Percentiles rank a stretch among this genome's conserved stretches.
These are phyloP conservation scores for Malus hybrid DNA, from an alignment of 331 rosid species.

Conservation along the genomic window DNA sequence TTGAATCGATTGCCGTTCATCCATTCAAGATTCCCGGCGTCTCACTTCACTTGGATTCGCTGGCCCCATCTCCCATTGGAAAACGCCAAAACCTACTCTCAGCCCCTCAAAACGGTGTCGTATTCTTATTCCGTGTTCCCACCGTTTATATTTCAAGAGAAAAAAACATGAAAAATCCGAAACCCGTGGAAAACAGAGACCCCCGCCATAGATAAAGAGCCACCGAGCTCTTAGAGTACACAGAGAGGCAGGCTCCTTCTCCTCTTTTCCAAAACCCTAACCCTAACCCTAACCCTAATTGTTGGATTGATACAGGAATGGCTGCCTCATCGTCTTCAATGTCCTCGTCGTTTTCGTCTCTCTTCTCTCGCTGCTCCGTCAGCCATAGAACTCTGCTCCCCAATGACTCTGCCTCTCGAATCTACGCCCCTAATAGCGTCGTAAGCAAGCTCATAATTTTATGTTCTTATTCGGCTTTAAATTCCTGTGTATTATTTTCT, in stretches of 20 bases:
- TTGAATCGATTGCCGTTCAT: neutral
- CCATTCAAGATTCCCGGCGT: no score
- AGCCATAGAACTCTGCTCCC: slow-evolving; percentile 13
- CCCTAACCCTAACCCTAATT: slow-evolving; percentile 17
- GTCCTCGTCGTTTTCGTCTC: slow-evolving; percentile 26
- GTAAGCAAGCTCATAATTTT: slow-evolving; percentile 23
- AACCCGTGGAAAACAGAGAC: slow-evolving; percentile 19
- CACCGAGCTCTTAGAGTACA: neutral
- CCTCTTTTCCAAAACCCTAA: neutral
- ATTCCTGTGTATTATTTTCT: neutral
- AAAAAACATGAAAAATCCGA: slow-evolving; percentile 1
- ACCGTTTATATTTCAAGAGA: neutral
- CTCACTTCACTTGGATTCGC: neutral
- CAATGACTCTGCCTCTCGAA: slow-evolving; percentile 23
- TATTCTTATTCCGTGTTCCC: neutral
- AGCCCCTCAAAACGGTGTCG: neutral
- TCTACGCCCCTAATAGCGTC: slow-evolving; percentile 16
- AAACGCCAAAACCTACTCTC: no score
- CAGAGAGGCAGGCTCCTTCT: neutral
- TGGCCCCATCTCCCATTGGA: neutral
- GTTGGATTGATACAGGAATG: slow-evolving; percentile 21
- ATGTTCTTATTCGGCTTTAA: neutral
- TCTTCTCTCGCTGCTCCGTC: slow-evolving; percentile 18
- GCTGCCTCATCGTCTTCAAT: slow-evolving; percentile 38
- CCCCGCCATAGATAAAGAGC: slow-evolving; percentile 44